phyloP scores from a whole-genome alignment of 257 asterid species.

The Solanum virginianum region DNA sequence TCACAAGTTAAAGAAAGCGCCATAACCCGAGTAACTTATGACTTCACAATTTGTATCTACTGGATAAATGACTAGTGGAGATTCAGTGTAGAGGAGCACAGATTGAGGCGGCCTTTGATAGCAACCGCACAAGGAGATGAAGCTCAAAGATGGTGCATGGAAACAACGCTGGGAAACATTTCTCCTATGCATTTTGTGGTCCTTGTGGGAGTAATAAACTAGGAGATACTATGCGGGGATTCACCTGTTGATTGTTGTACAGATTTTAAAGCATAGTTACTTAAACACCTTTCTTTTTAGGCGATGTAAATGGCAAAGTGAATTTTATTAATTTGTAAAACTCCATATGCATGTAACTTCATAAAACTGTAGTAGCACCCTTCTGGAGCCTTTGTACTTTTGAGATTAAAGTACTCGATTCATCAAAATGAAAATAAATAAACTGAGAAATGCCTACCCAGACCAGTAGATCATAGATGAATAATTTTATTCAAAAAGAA shows the following conservation, averaged over 20 bases:
- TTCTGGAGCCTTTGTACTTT: not conserved
- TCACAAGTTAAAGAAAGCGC: not conserved
- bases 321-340: not conserved
- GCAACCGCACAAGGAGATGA: not conserved
- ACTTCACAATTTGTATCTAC: not conserved
- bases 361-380: not conserved
- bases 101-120: not conserved
- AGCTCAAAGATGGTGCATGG: not conserved
- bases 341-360: not conserved
- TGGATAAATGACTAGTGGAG: not conserved
- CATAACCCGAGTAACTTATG: not conserved
- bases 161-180: not conserved
- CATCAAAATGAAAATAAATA: not conserved
- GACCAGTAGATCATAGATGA: not conserved
- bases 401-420: not conserved
- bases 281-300: not conserved
- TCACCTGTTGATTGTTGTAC: not conserved
- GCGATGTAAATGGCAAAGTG: not conserved
- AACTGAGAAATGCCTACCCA: not conserved
- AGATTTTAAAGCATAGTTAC: not conserved
- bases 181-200: not conserved
- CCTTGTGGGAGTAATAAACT: not conserved
- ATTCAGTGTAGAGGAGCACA: not conserved
- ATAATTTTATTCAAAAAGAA: not conserved
- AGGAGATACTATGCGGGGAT: not conserved